Evolutionary conservation across 805 yeast species (phyloP).

Genomic region (Zygosaccharomyces rouxii): DNA sequence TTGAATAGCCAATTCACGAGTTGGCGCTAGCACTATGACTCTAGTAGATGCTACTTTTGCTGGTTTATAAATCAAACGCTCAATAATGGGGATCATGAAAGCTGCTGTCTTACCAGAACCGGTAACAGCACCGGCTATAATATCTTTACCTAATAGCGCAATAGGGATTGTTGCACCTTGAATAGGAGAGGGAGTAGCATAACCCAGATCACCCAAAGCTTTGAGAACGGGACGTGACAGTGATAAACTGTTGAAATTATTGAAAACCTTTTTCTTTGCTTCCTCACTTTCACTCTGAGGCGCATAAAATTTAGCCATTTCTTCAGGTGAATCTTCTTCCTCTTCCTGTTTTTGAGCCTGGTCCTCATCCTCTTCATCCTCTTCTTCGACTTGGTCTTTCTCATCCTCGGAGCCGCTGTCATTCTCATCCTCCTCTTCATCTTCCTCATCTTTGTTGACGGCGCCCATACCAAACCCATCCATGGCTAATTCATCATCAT

Average conservation of each 20-base stretch:
- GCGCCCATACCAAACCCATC: conserved; percentile 40
- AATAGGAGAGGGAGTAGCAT: conserved; percentile 86
- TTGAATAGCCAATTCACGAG: conserved; percentile 97
- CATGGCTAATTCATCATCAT: conserved; percentile 37
- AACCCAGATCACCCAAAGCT: conserved; percentile 77
- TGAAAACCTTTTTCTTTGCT: conserved; percentile 49
- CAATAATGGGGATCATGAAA: conserved; percentile 91
- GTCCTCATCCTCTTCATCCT: conserved; percentile 34
- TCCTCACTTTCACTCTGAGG: conserved; percentile 49
- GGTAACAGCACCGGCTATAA: conserved; percentile 98
- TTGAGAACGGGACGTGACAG: conserved; percentile 87
- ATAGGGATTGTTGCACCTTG: conserved; percentile 92
- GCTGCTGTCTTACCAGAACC: conserved; percentile 99
- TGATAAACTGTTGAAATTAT: conserved; percentile 68
- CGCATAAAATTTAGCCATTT: conserved; percentile 74
- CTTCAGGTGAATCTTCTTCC: conserved; percentile 56
- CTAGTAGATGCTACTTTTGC: conserved; percentile 81
- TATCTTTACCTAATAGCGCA: conserved; percentile 88
- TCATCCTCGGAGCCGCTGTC: conserved; percentile 21
- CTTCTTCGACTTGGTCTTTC: conserved; percentile 22
- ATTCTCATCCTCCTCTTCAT: conserved; percentile 30
- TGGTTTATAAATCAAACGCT: conserved; percentile 86
- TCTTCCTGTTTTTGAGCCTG: conserved; percentile 25
- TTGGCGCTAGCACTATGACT: conserved; percentile 88
- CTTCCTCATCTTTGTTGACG: conserved; percentile 23